phyloP scores from a whole-genome alignment of 345 rosid genomes.

The Eucalyptus polybractea region DNA sequence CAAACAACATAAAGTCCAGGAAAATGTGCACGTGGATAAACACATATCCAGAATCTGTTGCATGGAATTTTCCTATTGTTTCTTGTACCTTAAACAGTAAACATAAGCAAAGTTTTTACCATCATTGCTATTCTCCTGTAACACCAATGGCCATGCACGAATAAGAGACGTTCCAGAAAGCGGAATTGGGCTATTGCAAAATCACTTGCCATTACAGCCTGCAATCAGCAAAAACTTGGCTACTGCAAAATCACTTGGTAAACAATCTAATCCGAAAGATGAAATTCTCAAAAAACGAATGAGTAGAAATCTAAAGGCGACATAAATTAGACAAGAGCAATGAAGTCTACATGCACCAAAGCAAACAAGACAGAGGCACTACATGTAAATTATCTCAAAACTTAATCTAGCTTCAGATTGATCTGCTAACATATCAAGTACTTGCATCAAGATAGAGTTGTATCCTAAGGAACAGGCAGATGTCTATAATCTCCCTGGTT shows the following conservation, averaged over 20 bases:
- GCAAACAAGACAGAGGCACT: not conserved
- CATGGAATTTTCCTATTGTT: not conserved
- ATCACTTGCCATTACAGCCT: constrained; percentile 98
- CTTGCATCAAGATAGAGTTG: not conserved
- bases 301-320: not conserved
- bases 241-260: not conserved
- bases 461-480: not conserved
- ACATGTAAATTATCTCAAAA: not conserved
- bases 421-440: not conserved
- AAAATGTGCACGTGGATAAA: not conserved
- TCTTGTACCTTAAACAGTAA: not conserved
- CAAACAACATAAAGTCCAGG: not conserved
- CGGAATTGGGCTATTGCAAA: constrained; percentile 84
- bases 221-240: not conserved
- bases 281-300: not conserved
- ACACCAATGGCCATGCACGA: constrained; percentile 99
- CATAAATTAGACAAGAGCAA: not conserved
- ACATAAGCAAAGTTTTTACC: constrained; percentile 22
- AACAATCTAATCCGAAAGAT: not conserved
- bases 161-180: constrained; percentile 63
- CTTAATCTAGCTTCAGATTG: not conserved
- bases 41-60: not conserved
- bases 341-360: not conserved
- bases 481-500: not conserved
- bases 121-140: constrained; percentile 82